Percentiles rank a stretch among this genome's conserved stretches.
Evolutionary conservation across 768 basidiomycete species (phyloP).

Genomic region (Podaxis carcinomalis): DNA sequence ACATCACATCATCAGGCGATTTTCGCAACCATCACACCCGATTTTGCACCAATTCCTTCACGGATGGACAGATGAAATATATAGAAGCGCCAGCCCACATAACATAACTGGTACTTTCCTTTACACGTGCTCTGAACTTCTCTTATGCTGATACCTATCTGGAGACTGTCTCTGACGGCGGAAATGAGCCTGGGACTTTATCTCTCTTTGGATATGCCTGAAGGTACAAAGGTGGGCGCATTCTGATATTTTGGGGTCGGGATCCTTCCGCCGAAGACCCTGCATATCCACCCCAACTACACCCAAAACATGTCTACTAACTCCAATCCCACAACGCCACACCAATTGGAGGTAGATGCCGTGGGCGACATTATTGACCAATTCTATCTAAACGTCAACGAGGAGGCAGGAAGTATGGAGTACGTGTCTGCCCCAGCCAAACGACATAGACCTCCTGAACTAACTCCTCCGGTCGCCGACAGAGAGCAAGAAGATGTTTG

Average conservation of each 20-base stretch:
- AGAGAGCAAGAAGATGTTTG: constrained; percentile 25
- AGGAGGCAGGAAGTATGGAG: constrained; percentile 8
- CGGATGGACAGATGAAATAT: neutral
- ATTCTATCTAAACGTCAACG: constrained; percentile 16
- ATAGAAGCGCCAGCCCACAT: neutral
- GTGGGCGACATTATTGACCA: constrained; percentile 18
- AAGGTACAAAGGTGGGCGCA: constrained; percentile 1
- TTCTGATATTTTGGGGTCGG: neutral
- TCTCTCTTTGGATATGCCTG: neutral
- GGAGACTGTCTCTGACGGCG: constrained; percentile 3
- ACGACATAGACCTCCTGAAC: neutral
- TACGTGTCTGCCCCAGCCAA: constrained; percentile 14
- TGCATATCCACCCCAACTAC: neutral
- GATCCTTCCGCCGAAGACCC: neutral
- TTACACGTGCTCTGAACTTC: neutral
- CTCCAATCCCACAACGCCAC: neutral
- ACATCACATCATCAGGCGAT: neutral
- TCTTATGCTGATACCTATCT: constrained; percentile 2
- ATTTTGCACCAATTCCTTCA: neutral
- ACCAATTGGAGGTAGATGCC: constrained; percentile 10
- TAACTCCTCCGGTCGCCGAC: neutral
- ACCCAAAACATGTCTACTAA: neutral
- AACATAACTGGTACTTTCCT: neutral
- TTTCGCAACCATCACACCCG: neutral
- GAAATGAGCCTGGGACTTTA: constrained; percentile 9